These are phyloP conservation scores for Monosporascus cannonballus DNA, from an alignment of 2,329 filamentous ascomycete genomes.

Conservation along the genomic window DNA sequence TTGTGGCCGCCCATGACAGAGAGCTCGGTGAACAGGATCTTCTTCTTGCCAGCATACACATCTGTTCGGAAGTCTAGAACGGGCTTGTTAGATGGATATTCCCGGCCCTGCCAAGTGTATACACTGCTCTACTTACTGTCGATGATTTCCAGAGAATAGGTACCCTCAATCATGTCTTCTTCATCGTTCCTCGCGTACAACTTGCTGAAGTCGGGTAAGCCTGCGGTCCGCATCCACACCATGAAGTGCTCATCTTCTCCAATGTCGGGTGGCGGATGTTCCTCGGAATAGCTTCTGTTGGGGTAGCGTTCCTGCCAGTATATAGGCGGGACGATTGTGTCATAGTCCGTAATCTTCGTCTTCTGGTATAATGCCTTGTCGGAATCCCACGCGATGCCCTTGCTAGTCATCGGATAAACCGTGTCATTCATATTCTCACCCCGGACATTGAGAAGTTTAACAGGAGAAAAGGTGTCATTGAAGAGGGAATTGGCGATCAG, in stretches of 20 bases:
- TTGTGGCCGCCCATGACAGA: slow-evolving; percentile 95
- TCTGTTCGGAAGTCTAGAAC: slow-evolving; percentile 70
- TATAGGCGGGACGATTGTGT: slow-evolving; percentile 71
- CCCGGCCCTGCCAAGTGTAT: background rate
- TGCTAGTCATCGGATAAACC: slow-evolving; percentile 70
- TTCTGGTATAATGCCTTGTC: slow-evolving; percentile 78
- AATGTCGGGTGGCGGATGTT: slow-evolving; percentile 64
- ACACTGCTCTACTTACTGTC: slow-evolving; percentile 56
- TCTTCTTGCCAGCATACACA: slow-evolving; percentile 80
- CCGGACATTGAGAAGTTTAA: slow-evolving; percentile 52
- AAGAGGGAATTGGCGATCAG: slow-evolving; percentile 95
- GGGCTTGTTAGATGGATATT: background rate
- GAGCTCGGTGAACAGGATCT: slow-evolving; percentile 79
- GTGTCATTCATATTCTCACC: slow-evolving; percentile 30
- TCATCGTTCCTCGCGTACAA: slow-evolving; percentile 78
- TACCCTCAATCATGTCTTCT: slow-evolving; percentile 59
- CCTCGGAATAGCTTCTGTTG: slow-evolving; percentile 59
- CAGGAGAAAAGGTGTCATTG: slow-evolving; percentile 79
- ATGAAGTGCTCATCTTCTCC: slow-evolving; percentile 79
- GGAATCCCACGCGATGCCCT: slow-evolving; percentile 77
- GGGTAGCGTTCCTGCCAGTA: slow-evolving; percentile 75
- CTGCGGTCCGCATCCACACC: slow-evolving; percentile 98
- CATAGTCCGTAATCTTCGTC: slow-evolving; percentile 47
- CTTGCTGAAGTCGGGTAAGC: slow-evolving; percentile 91
- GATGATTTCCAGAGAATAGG: slow-evolving; percentile 70